These are phyloP conservation scores for Tulasnella sp. DNA, from an alignment of 768 basidiomycete species.

Conservation along the genomic window DNA sequence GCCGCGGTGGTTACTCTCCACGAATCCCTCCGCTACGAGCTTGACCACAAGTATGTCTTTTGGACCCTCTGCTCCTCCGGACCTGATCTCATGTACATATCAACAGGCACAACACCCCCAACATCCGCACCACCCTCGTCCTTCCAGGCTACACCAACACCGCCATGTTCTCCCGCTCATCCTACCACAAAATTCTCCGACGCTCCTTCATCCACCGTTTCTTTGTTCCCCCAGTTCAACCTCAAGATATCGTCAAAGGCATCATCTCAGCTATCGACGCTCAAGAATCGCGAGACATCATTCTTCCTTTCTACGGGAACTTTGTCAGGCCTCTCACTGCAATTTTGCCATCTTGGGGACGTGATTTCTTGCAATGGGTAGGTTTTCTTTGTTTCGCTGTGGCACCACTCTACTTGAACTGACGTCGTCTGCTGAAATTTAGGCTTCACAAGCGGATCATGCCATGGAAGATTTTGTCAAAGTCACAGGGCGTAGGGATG, in stretches of 20 bases:
- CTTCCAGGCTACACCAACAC: conserved; percentile 75
- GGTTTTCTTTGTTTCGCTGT: conserved; percentile 12
- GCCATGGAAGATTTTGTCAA: conserved; percentile 65
- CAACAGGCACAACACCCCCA: conserved; percentile 66
- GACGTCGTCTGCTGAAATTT: neutral
- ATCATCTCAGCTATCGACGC: conserved; percentile 77
- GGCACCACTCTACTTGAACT: neutral
- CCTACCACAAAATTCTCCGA: conserved; percentile 36
- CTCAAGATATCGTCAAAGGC: conserved; percentile 67
- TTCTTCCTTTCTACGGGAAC: conserved; percentile 65
- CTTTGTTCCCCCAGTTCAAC: conserved; percentile 64
- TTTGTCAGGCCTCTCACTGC: conserved; percentile 45
- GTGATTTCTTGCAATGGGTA: conserved; percentile 74
- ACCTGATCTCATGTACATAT: no score
- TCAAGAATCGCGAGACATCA: conserved; percentile 62
- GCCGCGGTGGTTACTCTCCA: conserved; percentile 76
- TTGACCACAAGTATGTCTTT: conserved; percentile 57
- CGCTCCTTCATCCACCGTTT: conserved; percentile 50
- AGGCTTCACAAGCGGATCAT: conserved; percentile 64
- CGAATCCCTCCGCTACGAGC: conserved; percentile 79
- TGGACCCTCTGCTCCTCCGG: no score
- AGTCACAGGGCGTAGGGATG: conserved; percentile 39
- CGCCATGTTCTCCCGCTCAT: conserved; percentile 54
- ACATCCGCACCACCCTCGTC: conserved; percentile 82
- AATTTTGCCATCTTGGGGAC: conserved; percentile 59